Conservation (phyloP, 371 early-diverging fungal genomes). For the Mycotypha africana region DNA sequence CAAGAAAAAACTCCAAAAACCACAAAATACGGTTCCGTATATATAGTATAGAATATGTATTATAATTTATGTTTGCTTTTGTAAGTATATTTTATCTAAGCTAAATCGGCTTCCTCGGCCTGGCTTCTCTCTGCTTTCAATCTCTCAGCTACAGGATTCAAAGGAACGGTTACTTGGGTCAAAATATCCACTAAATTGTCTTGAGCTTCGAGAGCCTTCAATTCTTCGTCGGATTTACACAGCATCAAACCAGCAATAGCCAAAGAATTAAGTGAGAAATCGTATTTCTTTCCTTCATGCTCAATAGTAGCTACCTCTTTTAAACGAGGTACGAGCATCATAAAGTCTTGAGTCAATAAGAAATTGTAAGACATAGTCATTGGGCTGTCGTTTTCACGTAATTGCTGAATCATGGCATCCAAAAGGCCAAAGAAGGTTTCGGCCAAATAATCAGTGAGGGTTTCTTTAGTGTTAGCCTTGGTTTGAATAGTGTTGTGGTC, state of each 20-base stretch:
- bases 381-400: constrained; percentile 27
- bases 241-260: constrained; percentile 69
- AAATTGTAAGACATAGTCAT: constrained; percentile 53
- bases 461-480: constrained; percentile 14
- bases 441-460: constrained; percentile 33
- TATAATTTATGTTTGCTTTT: neutral
- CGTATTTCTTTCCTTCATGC: constrained; percentile 14
- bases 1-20: too few species aligned
- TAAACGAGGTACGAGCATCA: constrained; percentile 67
- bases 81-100: neutral
- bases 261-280: constrained; percentile 59
- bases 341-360: constrained; percentile 63
- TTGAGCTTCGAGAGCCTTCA: constrained; percentile 37
- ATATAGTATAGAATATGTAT: too few species aligned
- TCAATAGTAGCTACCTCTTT: constrained; percentile 31
- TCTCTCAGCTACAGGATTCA: constrained; percentile 10
- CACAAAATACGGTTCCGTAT: too few species aligned
- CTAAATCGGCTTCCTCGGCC: constrained; percentile 9
- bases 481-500: constrained; percentile 29
- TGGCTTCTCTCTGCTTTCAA: constrained; percentile 9
- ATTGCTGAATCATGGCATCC: constrained; percentile 45
- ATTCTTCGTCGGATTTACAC: constrained; percentile 49
- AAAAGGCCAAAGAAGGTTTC: constrained; percentile 47
- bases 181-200: constrained; percentile 33
- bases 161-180: constrained; percentile 20